phyloP scores from a whole-genome alignment of 1,284 basidiomycete genomes.

The Irpex sp. region DNA sequence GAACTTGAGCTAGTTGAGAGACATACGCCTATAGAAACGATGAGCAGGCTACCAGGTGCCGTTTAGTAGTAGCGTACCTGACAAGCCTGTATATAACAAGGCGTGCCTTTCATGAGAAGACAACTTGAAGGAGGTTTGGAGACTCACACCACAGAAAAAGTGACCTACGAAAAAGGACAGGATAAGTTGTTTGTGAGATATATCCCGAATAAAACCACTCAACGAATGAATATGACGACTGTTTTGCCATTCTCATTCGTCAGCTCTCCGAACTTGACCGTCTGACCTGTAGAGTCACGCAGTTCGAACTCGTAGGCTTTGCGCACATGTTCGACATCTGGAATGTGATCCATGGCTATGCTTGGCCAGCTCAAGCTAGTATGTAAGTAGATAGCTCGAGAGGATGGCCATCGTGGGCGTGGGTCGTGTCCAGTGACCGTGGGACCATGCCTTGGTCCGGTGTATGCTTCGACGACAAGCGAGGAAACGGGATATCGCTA shows the following conservation, averaged over 20 bases:
- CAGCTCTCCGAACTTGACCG: constrained; percentile 47
- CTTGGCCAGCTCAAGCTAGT: background rate
- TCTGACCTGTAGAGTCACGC: constrained; percentile 39
- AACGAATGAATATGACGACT: constrained; percentile 65
- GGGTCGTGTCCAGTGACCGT: too few relatives aligned
- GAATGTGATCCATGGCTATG: background rate
- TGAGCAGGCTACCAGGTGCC: background rate
- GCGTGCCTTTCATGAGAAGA: too few relatives aligned
- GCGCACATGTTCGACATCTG: constrained; percentile 21
- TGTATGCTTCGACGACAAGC: too few relatives aligned
- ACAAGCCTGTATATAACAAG: constrained; percentile 30
- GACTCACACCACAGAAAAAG: constrained; percentile 61
- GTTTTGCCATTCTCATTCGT: constrained; percentile 43
- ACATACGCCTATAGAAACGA: constrained; percentile 45
- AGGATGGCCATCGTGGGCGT: too few relatives aligned
- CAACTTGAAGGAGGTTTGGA: too few relatives aligned
- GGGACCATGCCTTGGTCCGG: too few relatives aligned
- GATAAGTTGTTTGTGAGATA: background rate
- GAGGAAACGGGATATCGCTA: too few relatives aligned
- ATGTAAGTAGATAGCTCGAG: too few relatives aligned
- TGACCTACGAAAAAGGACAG: constrained; percentile 38
- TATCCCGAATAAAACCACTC: constrained; percentile 14
- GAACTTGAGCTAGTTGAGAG: constrained; percentile 42
- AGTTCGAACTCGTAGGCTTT: constrained; percentile 37
- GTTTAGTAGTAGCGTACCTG: constrained; percentile 29